Evolutionary conservation across 2,329 filamentous ascomycete species (phyloP), one percentile per base, ranked within the genome.

Genomic region (Aspergillus latus): DNA sequence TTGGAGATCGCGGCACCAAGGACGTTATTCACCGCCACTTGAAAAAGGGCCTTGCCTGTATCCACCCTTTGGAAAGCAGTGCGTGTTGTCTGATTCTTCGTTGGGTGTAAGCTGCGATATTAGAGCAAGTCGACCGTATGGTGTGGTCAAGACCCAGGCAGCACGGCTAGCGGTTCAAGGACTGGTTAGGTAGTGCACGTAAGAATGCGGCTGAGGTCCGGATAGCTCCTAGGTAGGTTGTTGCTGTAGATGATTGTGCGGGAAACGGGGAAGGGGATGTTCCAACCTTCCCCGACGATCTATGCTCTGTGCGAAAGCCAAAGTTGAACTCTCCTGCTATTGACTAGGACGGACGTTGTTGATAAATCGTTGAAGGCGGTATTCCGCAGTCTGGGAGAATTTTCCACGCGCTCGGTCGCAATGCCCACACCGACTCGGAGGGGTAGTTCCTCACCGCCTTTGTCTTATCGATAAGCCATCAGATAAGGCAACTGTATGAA

Each of bases 381-480:
- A 51, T 39, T 43, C 44, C 29, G 9, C n/a, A 28, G 40, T 4
- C 44, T 43, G 53, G 54, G 57, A 59, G 58, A 61, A 62, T 63
- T 64, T 64, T 64, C 63, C 63, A 65, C 63, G 63, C 57, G 57
- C 63, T 64, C 47, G 49, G 58, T 49, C 54, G 58, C 60, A 65
- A 65, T 64, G 57, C 61, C 62, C 63, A 65, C 60, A 64, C 60
- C 63, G 64, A 61, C 61, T 53, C 56, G 50, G 54, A 58, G 60
- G 57, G 58, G 57, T 49, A 54, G 48, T 54, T 55, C 26, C 49
- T 61, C 54, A 62, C 60, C 59, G 59, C 60, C 21, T 21, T 15
- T 3, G 2, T 13, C 43, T 56, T 56, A 56, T 56, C 54, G 54
- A 56, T 56, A 56, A 45, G 16, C 11, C 3, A 51, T 44, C 10